Conservation (phyloP, 495 filamentous ascomycete species). For the Penicillium psychrofluorescens region DNA sequence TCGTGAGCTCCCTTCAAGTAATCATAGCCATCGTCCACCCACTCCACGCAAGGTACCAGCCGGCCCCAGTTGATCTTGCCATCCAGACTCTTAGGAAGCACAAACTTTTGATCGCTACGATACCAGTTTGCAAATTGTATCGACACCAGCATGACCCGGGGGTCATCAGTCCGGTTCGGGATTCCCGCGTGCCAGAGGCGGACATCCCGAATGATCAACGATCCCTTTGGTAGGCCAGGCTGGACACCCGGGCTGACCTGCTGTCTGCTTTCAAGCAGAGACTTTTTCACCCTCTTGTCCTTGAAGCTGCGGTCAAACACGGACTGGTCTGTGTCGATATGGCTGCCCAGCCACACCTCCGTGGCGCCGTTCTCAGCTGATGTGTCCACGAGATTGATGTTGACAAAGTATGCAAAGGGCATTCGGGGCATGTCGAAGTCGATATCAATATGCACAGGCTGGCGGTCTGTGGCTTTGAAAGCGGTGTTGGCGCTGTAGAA, state of each 20-base stretch:
- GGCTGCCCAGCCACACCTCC: slow-evolving; percentile 38
- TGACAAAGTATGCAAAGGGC: slow-evolving; percentile 14
- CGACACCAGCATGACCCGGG: slow-evolving; percentile 36
- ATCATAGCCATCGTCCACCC: slow-evolving; percentile 20
- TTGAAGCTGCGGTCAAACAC: slow-evolving; percentile 14
- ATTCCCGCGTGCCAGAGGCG: slow-evolving; percentile 39
- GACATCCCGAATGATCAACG: slow-evolving; percentile 33
- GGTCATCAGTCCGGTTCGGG: slow-evolving; percentile 32
- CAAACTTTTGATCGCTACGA: slow-evolving; percentile 11
- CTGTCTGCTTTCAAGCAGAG: slow-evolving; percentile 21
- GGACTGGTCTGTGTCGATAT: slow-evolving; percentile 18
- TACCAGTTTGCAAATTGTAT: slow-evolving; percentile 24
- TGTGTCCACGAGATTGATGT: slow-evolving; percentile 17
- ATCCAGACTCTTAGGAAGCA: slow-evolving; percentile 10
- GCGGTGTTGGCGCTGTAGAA: slow-evolving; percentile 50
- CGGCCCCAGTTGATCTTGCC: slow-evolving; percentile 11
- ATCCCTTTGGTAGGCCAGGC: slow-evolving; percentile 29
- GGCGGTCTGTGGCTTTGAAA: slow-evolving; percentile 29
- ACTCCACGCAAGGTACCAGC: slow-evolving; percentile 13
- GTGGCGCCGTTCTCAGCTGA: slow-evolving; percentile 31
- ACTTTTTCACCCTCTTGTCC: slow-evolving; percentile 13
- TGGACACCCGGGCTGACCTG: slow-evolving; percentile 25
- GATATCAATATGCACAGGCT: slow-evolving; percentile 50
- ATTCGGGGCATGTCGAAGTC: slow-evolving; percentile 43
- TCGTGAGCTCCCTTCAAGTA: slow-evolving; percentile 21